These are phyloP conservation scores for Thielaviopsis musarum DNA, from an alignment of 2,329 filamentous ascomycete species.

Conservation along the genomic window DNA sequence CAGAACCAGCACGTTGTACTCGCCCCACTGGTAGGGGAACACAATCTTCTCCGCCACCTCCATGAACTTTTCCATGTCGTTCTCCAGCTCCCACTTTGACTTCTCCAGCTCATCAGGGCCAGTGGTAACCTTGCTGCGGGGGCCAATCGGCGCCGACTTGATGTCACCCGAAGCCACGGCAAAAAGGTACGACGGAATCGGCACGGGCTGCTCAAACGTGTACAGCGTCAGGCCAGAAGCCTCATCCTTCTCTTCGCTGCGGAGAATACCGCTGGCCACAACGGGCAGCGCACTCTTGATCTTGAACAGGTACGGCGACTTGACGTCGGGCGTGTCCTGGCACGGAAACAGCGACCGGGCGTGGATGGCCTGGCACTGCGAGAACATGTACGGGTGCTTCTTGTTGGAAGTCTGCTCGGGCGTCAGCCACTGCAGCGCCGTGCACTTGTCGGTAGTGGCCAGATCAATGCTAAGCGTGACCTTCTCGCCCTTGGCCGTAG, in stretches of 20 bases:
- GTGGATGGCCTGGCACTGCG: slow-evolving; percentile 93
- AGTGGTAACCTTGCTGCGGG: slow-evolving; percentile 68
- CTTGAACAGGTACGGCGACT: slow-evolving; percentile 84
- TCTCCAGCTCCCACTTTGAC: slow-evolving; percentile 82
- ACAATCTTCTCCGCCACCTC: slow-evolving; percentile 66
- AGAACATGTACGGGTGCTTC: slow-evolving; percentile 95
- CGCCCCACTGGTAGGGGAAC: slow-evolving; percentile 83
- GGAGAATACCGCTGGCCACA: slow-evolving; percentile 68
- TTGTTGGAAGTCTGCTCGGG: slow-evolving; percentile 89
- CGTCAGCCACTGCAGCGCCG: slow-evolving; percentile 87
- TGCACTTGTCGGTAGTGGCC: slow-evolving; percentile 73
- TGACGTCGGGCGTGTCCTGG: slow-evolving; percentile 94
- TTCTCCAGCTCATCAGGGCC: slow-evolving; percentile 72
- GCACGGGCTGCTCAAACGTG: slow-evolving; percentile 75
- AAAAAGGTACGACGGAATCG: slow-evolving; percentile 88
- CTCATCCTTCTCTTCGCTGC: slow-evolving; percentile 26
- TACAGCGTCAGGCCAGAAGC: slow-evolving; percentile 49
- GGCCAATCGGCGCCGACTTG: slow-evolving; percentile 68
- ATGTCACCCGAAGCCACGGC: slow-evolving; percentile 82
- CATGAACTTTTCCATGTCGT: slow-evolving; percentile 83
- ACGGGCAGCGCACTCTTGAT: slow-evolving; percentile 76
- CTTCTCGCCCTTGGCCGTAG: slow-evolving; percentile 31
- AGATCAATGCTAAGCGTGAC: slow-evolving; percentile 48
- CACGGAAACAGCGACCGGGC: slow-evolving; percentile 88
- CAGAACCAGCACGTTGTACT: slow-evolving; percentile 84